Conservation (phyloP, 495 filamentous ascomycete genomes). For the Aspergillus wentii region DNA sequence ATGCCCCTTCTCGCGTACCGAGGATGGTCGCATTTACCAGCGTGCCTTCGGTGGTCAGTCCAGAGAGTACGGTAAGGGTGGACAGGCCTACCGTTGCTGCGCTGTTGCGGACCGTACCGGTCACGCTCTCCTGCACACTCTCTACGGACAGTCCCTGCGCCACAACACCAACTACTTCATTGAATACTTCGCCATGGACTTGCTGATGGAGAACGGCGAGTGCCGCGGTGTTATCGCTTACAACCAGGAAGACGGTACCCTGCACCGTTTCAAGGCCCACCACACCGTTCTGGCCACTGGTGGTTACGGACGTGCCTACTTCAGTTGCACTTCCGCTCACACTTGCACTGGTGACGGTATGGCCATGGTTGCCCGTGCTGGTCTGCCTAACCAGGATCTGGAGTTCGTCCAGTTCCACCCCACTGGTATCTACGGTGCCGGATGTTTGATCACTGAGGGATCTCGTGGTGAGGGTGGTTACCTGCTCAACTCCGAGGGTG, state of each 20-base stretch:
- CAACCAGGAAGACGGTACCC: conserved; percentile 96
- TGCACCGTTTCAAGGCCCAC: conserved; percentile 91
- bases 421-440: conserved; percentile 97
- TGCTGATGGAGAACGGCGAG: conserved; percentile 94
- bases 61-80: conserved; percentile 89
- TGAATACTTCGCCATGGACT: conserved; percentile 93
- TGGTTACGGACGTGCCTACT: conserved; percentile 95
- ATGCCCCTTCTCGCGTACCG: conserved; percentile 95
- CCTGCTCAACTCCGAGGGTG: conserved; percentile 91
- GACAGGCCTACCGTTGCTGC: conserved; percentile 94
- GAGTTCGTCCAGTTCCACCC: conserved; percentile 99
- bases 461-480: conserved; percentile 98
- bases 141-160: conserved; percentile 94
- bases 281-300: conserved; percentile 95
- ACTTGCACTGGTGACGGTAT: conserved; percentile 98
- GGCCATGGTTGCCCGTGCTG: conserved; percentile 97
- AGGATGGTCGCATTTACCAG: conserved; percentile 97
- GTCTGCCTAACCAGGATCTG: conserved; percentile 96
- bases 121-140: conserved; percentile 92
- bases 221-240: conserved; percentile 95
- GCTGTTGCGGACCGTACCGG: conserved; percentile 94
- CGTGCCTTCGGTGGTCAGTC: conserved; percentile 97
- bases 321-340: conserved; percentile 95
- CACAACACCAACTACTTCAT: conserved; percentile 99
- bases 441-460: conserved; percentile 97